Base-by-base conservation (phyloP, 2,329 filamentous ascomycete species). In the Clarireedia sp. region DNA sequence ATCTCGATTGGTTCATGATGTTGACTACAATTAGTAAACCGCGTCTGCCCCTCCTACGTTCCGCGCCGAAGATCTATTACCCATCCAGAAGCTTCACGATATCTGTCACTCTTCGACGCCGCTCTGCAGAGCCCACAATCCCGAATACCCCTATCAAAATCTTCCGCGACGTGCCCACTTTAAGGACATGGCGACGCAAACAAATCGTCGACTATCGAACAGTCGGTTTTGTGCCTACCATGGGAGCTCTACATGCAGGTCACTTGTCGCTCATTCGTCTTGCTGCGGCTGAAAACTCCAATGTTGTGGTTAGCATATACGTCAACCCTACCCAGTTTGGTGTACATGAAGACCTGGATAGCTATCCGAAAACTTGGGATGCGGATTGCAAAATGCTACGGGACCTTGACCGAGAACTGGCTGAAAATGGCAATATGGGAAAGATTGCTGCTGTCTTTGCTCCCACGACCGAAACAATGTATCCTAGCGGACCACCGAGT, bases 321-420 rank as follows among this genome's bases (percentile, higher is more conserved):
- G 88, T 99, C 67, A 99, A 99, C 71, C 94, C 94, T 3, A 94
- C 94, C 1, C 94, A 99, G 72, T 99, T 99, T 69, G 92, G 92
- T 33, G 75, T 89, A 21, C 81, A 84, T 55, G 94, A 99, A 71
- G 94, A 99, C 68, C 77, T 99, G 19, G 81, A 81, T 44, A 90
- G 85, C 60, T 99, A 99, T 70, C 94, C 94, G 0, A 85, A 89
- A 55, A 96, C 91, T 2, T 96, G 91, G 90, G 84, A 87, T 14
- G 72, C 79, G 41, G 94, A 99, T 70, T 74, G 87, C 51, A 74
- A 76, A 16, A 80, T 81, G 62, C 73, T 99, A 41, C 77, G 82
- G 37, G 68, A 74, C 43, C 74, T 97, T 43, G 87, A 95, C 68
- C 72, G 77, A 33, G 84, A 92, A 66, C 75, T 96, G n/a, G 81